These are phyloP conservation scores for Elaeagnus macrophylla DNA, from an alignment of 306 rosid genomes.

Conservation along the genomic window DNA sequence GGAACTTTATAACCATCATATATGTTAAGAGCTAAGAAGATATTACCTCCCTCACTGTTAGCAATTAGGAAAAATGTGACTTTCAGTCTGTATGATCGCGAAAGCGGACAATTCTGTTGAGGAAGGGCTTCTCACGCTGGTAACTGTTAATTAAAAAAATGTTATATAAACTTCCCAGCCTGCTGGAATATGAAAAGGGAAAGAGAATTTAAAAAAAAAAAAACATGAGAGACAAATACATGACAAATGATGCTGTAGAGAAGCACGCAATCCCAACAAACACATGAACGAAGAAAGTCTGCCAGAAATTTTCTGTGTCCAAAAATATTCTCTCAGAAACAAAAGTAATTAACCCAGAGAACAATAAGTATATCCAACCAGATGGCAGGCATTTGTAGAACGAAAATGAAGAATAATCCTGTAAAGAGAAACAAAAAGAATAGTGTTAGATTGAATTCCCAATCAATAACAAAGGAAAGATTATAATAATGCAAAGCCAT, in stretches of 20 bases:
- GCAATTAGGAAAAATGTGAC: background rate
- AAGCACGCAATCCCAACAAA: slow-evolving; percentile 69
- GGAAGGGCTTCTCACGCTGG: slow-evolving; percentile 54
- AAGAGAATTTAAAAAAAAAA: background rate
- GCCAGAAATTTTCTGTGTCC: slow-evolving; percentile 65
- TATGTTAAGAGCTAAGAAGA: background rate
- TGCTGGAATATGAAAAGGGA: background rate
- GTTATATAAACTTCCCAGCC: background rate
- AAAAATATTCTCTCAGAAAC: slow-evolving; percentile 72
- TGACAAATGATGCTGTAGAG: slow-evolving; percentile 53
- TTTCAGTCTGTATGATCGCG: slow-evolving; percentile 65
- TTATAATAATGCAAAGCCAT: slow-evolving; percentile 15
- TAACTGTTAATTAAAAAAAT: slow-evolving; percentile 33
- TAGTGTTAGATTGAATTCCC: slow-evolving; percentile 5
- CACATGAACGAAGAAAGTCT: slow-evolving; percentile 55
- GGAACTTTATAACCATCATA: background rate
- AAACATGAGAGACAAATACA: slow-evolving; percentile 37
- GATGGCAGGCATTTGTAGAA: slow-evolving; percentile 73
- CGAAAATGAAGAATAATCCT: slow-evolving; percentile 69
- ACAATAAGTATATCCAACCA: slow-evolving; percentile 59
- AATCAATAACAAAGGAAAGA: slow-evolving; percentile 9
- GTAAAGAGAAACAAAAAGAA: slow-evolving; percentile 11
- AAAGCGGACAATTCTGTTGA: slow-evolving; percentile 54
- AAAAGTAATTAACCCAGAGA: slow-evolving; percentile 55
- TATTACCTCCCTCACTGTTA: slow-evolving; percentile 16